Evolutionary conservation across 1,284 basidiomycete species (phyloP), one percentile per base, ranked within the genome.

Genomic region (Phlebopus sp.): DNA sequence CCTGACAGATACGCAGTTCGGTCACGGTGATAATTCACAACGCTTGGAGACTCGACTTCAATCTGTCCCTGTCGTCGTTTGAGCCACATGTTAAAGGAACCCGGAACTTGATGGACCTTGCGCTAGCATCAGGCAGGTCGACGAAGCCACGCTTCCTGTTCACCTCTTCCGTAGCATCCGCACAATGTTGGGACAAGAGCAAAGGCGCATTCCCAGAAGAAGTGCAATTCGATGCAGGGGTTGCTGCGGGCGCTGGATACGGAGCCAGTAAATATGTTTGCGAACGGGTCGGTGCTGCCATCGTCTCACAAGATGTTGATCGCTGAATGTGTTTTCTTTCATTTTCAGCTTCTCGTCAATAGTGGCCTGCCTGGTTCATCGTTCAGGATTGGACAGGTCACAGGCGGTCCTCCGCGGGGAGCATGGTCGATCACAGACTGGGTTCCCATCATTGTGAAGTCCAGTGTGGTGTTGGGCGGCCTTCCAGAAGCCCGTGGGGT

Each of bases 41-140:
- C 13, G 69, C 63, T 1, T 72, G 66, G 64, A 55, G 61, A 1
- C 55, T 71, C 3, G 63, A 73, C 52, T 72, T 71, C 53, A 71
- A 70, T 14, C 50, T 70, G 1, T 52, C 57, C 5, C 42, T 70
- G 11, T 50, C 59, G 2, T 70, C 69, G 2, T 69, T 69, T 37
- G 69, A 69, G 39, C 52, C 60, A 0, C 57, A 65, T 29, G 49
- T 72, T 5, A 48, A 35, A 13, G 62, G 59, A 17, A 58, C 59
- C 5, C 59, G 62, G 10, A 47, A 63, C 46, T 46, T 70, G 27
- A 55, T 69, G 18, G 64, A 73, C 23, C 58, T 71, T 14, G 65
- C 68, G 0, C 58, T 66, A 0, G 47, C 44, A 6, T 69, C 67
- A 3, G 50, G 52, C 8, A 42, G 39, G 21, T 49, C 51, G 1